Evolutionary conservation across 768 basidiomycete genomes (phyloP).

Genomic region (Antrodiella citrinella): DNA sequence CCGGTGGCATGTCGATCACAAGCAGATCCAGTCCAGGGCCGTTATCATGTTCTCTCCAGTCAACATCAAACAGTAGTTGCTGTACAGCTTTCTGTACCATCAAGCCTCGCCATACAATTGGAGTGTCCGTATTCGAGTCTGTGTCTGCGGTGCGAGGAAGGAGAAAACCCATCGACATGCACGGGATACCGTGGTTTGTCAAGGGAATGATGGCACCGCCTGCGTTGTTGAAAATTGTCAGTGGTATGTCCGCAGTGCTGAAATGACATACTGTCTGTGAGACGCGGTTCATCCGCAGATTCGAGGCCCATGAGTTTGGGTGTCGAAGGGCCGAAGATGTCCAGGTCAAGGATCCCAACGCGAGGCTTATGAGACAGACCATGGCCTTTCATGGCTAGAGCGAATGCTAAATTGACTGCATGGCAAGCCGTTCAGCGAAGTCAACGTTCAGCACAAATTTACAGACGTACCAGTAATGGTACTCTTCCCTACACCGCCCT

Average conservation of each 20-base stretch:
- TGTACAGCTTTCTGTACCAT: constrained; percentile 99
- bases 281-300: constrained; percentile 63
- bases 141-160: constrained; percentile 48
- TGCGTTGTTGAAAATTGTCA: too few relatives aligned
- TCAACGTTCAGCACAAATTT: neutral
- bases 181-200: constrained; percentile 80
- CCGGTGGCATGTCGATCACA: constrained; percentile 94
- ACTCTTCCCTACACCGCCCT: constrained; percentile 95
- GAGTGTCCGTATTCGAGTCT: constrained; percentile 54
- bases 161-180: constrained; percentile 98
- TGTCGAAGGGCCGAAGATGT: constrained; percentile 92
- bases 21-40: constrained; percentile 65
- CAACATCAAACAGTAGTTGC: constrained; percentile 92
- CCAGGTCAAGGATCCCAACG: constrained; percentile 87
- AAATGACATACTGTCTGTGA: constrained; percentile 67
- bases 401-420: constrained; percentile 75
- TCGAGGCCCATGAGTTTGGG: constrained; percentile 91
- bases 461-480: constrained; percentile 70
- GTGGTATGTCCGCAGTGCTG: too few relatives aligned
- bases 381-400: constrained; percentile 43
- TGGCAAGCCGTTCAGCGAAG: neutral
- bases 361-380: constrained; percentile 35
- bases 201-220: constrained; percentile 78
- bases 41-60: constrained; percentile 49
- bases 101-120: constrained; percentile 91